A percentile compares a stretch with the other conserved stretches of the same genome.
Evolutionary conservation across 768 basidiomycete genomes (phyloP).

Genomic region (Asterophora lycoperdoides): DNA sequence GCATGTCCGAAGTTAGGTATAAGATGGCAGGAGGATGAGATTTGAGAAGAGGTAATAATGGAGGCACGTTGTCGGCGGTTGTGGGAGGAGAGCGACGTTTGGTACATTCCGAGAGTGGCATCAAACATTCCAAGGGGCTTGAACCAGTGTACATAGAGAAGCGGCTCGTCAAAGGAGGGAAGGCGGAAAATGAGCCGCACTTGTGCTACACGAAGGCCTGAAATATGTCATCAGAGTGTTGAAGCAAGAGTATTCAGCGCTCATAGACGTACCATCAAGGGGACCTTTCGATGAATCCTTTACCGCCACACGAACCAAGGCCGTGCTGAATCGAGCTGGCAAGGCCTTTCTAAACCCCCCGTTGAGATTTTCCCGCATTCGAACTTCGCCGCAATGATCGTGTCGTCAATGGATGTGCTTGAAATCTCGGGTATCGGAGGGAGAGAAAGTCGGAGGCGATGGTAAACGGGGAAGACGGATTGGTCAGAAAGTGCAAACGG

Average conservation of each 20-base stretch:
- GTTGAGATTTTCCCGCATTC: background rate
- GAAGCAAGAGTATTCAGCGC: too few species aligned
- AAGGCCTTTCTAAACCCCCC: conserved; percentile 15
- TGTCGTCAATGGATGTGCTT: conserved; percentile 5
- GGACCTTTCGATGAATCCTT: conserved; percentile 1
- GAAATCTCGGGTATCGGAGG: conserved; percentile 16
- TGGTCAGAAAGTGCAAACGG: too few species aligned
- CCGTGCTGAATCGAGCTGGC: conserved; percentile 20
- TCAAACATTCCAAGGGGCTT: conserved; percentile 17
- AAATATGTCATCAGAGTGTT: conserved; percentile 20
- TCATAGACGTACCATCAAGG: conserved; percentile 7
- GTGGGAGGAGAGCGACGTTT: conserved; percentile 15
- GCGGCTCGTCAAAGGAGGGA: conserved; percentile 14
- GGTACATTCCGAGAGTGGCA: conserved; percentile 14
- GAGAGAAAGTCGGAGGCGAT: conserved; percentile 14
- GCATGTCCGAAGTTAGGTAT: conserved; percentile 19
- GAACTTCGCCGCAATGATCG: conserved; percentile 11
- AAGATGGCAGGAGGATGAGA: conserved; percentile 28
- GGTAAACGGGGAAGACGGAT: conserved; percentile 19
- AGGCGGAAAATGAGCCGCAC: conserved; percentile 24
- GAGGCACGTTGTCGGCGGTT: conserved; percentile 11
- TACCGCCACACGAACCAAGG: conserved; percentile 14
- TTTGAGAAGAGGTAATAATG: conserved; percentile 21
- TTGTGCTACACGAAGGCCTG: too few species aligned
- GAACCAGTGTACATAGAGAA: conserved; percentile 26